Conservation (phyloP, 2,329 filamentous ascomycete genomes). For the Curvularia verruculosa region DNA sequence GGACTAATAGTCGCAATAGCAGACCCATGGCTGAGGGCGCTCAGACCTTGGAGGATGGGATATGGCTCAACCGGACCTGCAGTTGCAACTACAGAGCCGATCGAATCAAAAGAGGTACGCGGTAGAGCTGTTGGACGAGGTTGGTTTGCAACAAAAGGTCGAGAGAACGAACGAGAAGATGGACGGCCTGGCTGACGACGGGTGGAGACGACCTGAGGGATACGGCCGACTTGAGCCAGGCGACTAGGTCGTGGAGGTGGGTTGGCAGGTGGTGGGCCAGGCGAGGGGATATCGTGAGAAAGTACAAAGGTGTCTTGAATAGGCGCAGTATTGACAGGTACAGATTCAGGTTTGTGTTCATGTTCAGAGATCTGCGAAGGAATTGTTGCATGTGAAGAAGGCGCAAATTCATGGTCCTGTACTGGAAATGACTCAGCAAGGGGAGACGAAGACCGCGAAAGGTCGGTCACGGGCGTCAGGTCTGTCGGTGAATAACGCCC, state of each 20-base stretch:
- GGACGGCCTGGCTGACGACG: conserved; percentile 67
- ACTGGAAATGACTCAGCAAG: conserved; percentile 27
- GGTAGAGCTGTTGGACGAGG: conserved; percentile 45
- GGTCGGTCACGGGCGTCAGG: conserved; percentile 43
- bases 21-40: conserved; percentile 45
- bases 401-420: conserved; percentile 8
- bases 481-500: conserved; percentile 32
- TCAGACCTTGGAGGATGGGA: conserved; percentile 43
- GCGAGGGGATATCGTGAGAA: conserved; percentile 30
- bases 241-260: conserved; percentile 63
- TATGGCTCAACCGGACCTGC: conserved; percentile 43
- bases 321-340: background rate
- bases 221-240: conserved; percentile 81
- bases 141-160: conserved; percentile 69
- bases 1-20: conserved; percentile 47
- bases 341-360: background rate
- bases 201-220: conserved; percentile 78
- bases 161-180: conserved; percentile 81
- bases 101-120: conserved; percentile 43
- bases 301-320: conserved; percentile 10
- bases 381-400: conserved; percentile 1
- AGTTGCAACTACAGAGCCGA: conserved; percentile 35
- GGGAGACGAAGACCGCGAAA: conserved; percentile 41
- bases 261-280: conserved; percentile 30
- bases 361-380: background rate